phyloP scores from a whole-genome alignment of 1,284 basidiomycete species.

The Xanthoconium separans region DNA sequence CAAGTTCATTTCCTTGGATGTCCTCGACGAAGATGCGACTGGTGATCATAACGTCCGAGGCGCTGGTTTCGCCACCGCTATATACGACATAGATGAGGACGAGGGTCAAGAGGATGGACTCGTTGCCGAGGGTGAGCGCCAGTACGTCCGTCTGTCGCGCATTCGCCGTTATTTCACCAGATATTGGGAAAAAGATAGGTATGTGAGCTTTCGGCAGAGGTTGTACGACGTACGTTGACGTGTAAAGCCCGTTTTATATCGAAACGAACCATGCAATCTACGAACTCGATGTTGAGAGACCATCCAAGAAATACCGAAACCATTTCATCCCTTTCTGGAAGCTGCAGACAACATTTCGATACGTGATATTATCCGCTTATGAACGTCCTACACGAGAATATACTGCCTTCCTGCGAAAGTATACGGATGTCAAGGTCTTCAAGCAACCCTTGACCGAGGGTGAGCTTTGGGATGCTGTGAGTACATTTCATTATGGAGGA shows the following conservation, averaged over 20 bases:
- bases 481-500: conserved; percentile 12
- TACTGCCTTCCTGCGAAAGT: conserved; percentile 33
- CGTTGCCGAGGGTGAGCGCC: conserved; percentile 26
- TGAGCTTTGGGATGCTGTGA: conserved; percentile 44
- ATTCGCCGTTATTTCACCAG: conserved; percentile 38
- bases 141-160: conserved; percentile 36
- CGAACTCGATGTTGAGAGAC: conserved; percentile 40
- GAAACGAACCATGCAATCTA: conserved; percentile 64
- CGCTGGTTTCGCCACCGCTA: conserved; percentile 37
- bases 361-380: conserved; percentile 41
- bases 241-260: conserved; percentile 54
- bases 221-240: background rate
- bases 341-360: conserved; percentile 49
- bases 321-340: conserved; percentile 50
- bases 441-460: conserved; percentile 37
- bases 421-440: conserved; percentile 38
- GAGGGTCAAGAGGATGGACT: conserved; percentile 43
- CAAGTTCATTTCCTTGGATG: conserved; percentile 29
- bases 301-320: conserved; percentile 44
- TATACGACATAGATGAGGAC: conserved; percentile 41
- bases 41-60: conserved; percentile 29
- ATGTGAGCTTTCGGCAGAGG: conserved; percentile 12
- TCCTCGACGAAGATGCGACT: conserved; percentile 26
- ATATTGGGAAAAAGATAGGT: conserved; percentile 40
- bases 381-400: conserved; percentile 29